Evolutionary conservation across 2,329 filamentous ascomycete genomes (phyloP).

Genomic region (Zymoseptoria tritici): DNA sequence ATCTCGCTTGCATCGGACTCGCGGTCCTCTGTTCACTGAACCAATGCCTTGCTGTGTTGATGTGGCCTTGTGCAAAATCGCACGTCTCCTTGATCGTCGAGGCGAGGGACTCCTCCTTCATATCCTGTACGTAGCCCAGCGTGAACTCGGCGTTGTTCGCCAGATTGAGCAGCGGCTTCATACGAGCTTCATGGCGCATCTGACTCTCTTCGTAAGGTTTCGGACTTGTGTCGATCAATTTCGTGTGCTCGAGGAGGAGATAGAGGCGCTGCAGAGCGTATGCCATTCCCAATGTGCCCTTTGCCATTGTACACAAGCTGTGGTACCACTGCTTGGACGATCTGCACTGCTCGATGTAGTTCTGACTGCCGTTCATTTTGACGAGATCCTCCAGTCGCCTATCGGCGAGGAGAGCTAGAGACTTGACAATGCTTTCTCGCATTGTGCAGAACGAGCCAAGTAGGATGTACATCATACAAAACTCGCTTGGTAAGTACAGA

Average conservation of each 20-base stretch:
- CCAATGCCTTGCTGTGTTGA: conserved; percentile 21
- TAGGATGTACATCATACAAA: conserved; percentile 78
- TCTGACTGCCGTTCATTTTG: not conserved
- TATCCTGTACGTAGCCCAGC: conserved; percentile 51
- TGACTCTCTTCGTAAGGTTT: conserved; percentile 60
- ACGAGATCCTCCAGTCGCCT: not conserved
- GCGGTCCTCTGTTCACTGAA: conserved; percentile 33
- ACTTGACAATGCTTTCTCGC: not conserved
- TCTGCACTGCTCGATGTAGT: conserved; percentile 1
- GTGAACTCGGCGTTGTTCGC: conserved; percentile 60
- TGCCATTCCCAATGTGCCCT: not conserved
- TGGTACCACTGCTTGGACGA: not conserved
- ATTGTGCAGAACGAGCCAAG: conserved; percentile 5
- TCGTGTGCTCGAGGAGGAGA: conserved; percentile 54
- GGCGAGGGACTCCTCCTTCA: not conserved
- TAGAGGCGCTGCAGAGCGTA: conserved; percentile 47
- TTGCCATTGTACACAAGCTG: not conserved
- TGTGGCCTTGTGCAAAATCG: not conserved
- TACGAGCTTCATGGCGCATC: conserved; percentile 72
- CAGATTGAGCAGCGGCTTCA: conserved; percentile 72
- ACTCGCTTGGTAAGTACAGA: conserved; percentile 78
- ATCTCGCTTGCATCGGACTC: conserved; percentile 27
- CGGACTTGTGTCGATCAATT: conserved; percentile 43
- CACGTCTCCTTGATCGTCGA: conserved; percentile 25
- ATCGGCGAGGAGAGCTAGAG: not conserved